Percentiles rank a stretch among this genome's conserved stretches.
These are phyloP conservation scores for Pseudopyrenochaeta lycopersici DNA, from an alignment of 2,329 filamentous ascomycete genomes.

Conservation along the genomic window DNA sequence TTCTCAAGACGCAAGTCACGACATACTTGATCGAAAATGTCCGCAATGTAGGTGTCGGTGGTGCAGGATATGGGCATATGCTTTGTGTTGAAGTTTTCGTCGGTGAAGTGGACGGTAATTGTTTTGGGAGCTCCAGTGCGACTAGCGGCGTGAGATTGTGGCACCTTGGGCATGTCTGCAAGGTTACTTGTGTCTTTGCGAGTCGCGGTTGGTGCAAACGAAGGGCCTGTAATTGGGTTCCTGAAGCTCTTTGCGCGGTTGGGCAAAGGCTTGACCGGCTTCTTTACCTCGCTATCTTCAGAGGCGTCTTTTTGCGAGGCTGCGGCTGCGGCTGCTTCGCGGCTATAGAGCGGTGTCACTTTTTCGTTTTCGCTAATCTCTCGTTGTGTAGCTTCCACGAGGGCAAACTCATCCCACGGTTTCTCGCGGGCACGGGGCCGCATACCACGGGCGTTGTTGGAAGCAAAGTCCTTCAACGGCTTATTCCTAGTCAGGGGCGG, in stretches of 20 bases:
- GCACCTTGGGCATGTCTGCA: slow-evolving; percentile 54
- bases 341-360: slow-evolving; percentile 71
- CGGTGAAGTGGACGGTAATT: slow-evolving; percentile 75
- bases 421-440: slow-evolving; percentile 75
- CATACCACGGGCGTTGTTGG: slow-evolving; percentile 75
- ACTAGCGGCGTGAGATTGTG: slow-evolving; percentile 57
- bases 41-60: slow-evolving; percentile 83
- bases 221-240: slow-evolving; percentile 61
- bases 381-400: slow-evolving; percentile 75
- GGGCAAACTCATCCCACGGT: slow-evolving; percentile 82
- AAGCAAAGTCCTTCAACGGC: slow-evolving; percentile 78
- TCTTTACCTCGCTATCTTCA: slow-evolving; percentile 29
- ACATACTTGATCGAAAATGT: slow-evolving; percentile 81
- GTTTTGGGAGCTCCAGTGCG: slow-evolving; percentile 76
- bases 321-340: slow-evolving; percentile 55
- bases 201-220: slow-evolving; percentile 56
- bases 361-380: slow-evolving; percentile 75
- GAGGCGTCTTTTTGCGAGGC: slow-evolving; percentile 29
- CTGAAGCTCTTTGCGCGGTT: slow-evolving; percentile 54
- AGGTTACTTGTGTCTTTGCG: slow-evolving; percentile 57
- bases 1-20: slow-evolving; percentile 81
- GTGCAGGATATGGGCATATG: slow-evolving; percentile 79
- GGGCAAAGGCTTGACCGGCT: slow-evolving; percentile 40
- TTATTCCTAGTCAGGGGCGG: slow-evolving; percentile 79
- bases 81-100: slow-evolving; percentile 73